Conservation (phyloP, 2,329 filamentous ascomycete genomes). For the Calonectria fujianensis region DNA sequence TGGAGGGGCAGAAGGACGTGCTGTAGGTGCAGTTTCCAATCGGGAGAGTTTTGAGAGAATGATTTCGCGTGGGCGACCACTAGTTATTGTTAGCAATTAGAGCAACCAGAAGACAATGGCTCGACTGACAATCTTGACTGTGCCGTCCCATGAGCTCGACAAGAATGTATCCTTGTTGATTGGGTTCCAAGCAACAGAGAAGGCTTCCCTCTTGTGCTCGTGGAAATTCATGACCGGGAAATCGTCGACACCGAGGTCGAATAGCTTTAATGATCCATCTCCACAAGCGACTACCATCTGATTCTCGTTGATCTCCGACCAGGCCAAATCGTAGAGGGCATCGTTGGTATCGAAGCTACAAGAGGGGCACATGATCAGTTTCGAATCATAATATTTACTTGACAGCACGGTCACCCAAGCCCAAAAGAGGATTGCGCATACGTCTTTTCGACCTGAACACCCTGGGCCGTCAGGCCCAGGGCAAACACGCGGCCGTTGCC, state of each 20-base stretch:
- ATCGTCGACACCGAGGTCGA: slow-evolving; percentile 86
- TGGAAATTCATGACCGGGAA: slow-evolving; percentile 95
- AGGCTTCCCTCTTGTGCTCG: slow-evolving; percentile 95
- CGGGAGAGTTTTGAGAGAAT: slow-evolving; percentile 89
- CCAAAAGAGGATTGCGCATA: slow-evolving; percentile 61
- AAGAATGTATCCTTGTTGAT: slow-evolving; percentile 93
- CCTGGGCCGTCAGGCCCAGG: slow-evolving; percentile 86
- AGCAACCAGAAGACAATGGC: background rate
- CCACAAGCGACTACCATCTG: slow-evolving; percentile 92
- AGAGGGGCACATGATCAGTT: slow-evolving; percentile 25
- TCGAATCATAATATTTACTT: background rate
- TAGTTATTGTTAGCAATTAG: slow-evolving; percentile 54
- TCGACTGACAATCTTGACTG: slow-evolving; percentile 84
- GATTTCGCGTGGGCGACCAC: slow-evolving; percentile 88
- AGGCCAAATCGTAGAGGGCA: slow-evolving; percentile 93
- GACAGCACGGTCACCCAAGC: slow-evolving; percentile 25
- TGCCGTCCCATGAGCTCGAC: slow-evolving; percentile 96
- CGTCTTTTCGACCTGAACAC: slow-evolving; percentile 90
- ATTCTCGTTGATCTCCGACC: slow-evolving; percentile 98
- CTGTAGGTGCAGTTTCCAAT: slow-evolving; percentile 96
- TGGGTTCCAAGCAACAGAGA: slow-evolving; percentile 94
- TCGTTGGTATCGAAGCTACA: slow-evolving; percentile 95
- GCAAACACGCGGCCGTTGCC: slow-evolving; percentile 95
- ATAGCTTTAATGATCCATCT: slow-evolving; percentile 96
- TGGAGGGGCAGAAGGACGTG: slow-evolving; percentile 91